These are phyloP conservation scores for Populus tomentosa DNA, from an alignment of 441 rosid genomes.

Conservation along the genomic window DNA sequence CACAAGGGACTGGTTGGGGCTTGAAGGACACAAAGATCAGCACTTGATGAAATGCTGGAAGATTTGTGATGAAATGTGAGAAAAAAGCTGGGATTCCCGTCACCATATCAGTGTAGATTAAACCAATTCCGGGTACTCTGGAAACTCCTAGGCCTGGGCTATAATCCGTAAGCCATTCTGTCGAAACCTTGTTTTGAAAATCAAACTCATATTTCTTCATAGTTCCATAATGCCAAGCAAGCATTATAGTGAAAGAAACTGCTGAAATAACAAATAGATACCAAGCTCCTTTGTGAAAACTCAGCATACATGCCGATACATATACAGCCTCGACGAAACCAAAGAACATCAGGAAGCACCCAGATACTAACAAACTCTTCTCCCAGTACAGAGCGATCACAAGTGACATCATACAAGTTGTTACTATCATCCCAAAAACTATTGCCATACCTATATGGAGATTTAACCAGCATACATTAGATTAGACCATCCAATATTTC, in stretches of 20 bases:
- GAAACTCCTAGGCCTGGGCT: constrained; percentile 54
- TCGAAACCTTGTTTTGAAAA: constrained; percentile 54
- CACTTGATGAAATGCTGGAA: constrained; percentile 68
- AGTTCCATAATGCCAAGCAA: constrained; percentile 65
- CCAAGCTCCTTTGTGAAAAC: constrained; percentile 59
- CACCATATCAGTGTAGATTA: constrained; percentile 49
- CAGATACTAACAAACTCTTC: constrained; percentile 36
- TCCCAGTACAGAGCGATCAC: constrained; percentile 58
- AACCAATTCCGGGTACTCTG: constrained; percentile 60
- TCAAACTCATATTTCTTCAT: constrained; percentile 62
- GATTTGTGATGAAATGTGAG: constrained; percentile 60
- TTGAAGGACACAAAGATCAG: constrained; percentile 67
- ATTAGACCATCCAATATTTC: background rate
- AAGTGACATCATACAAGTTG: constrained; percentile 71
- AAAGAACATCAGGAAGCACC: constrained; percentile 44
- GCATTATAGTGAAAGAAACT: constrained; percentile 43
- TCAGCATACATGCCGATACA: constrained; percentile 39
- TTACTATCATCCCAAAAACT: constrained; percentile 52
- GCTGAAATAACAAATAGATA: constrained; percentile 38
- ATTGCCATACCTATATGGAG: constrained; percentile 45
- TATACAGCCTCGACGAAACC: constrained; percentile 50
- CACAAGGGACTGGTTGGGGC: constrained; percentile 49
- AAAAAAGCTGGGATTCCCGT: constrained; percentile 65
- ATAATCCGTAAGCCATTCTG: constrained; percentile 54
- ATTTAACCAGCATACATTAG: constrained; percentile 4